These are phyloP conservation scores for Chalciporus chontae DNA, from an alignment of 768 basidiomycete genomes.

Conservation along the genomic window DNA sequence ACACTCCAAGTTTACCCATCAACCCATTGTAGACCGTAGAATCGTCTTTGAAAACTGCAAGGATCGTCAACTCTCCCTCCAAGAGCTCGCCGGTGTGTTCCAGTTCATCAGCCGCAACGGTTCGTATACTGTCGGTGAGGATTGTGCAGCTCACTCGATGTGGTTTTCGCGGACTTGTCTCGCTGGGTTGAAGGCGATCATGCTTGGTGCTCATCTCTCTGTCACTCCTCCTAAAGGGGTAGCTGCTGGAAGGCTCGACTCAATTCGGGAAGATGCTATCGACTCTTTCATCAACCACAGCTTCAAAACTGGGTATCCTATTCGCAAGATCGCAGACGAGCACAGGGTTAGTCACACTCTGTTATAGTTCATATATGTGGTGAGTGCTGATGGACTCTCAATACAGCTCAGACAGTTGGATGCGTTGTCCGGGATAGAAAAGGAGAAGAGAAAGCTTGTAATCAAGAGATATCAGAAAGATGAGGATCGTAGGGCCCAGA, in stretches of 20 bases:
- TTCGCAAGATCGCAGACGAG: background rate
- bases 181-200: background rate
- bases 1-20: background rate
- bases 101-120: conserved; percentile 7
- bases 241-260: background rate
- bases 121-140: conserved; percentile 3
- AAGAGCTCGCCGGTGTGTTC: conserved; percentile 8
- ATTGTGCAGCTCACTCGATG: conserved; percentile 12
- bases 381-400: too few species aligned
- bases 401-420: too few species aligned
- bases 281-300: conserved; percentile 6
- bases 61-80: conserved; percentile 8
- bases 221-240: background rate
- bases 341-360: background rate
- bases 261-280: conserved; percentile 1
- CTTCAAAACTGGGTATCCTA: conserved; percentile 4
- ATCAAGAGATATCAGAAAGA: too few species aligned
- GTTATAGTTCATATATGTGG: too few species aligned
- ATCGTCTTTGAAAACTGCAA: background rate
- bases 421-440: too few species aligned
- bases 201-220: background rate
- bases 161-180: conserved; percentile 10
- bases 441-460: too few species aligned
- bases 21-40: background rate
- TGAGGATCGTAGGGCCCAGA: too few species aligned